Evolutionary conservation across 1,139 yeast genomes (phyloP).

Genomic region (Hemisphaericaspora lyxosophila): DNA sequence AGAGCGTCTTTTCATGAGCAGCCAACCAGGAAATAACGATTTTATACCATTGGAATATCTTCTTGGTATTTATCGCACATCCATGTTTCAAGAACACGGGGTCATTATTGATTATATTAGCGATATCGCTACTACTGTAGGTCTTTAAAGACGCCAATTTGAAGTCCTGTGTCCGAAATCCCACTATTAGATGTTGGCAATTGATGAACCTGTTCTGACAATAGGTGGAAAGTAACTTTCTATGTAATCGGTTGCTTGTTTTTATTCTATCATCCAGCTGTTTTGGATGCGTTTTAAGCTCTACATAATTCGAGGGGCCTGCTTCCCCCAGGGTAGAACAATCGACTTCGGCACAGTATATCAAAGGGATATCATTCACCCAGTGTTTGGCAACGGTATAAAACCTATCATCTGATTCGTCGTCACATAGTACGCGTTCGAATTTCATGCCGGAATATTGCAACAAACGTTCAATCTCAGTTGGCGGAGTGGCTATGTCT

Average conservation of each 20-base stretch:
- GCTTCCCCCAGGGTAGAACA: conserved; percentile 12
- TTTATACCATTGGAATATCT: conserved; percentile 20
- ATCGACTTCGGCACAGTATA: conserved; percentile 28
- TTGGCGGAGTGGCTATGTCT: conserved; percentile 4
- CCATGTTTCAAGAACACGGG: conserved; percentile 16
- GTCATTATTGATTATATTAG: conserved; percentile 12
- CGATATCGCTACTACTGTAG: conserved; percentile 18
- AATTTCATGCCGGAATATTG: conserved; percentile 26
- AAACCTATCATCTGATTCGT: conserved; percentile 11
- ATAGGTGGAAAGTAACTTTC: conserved; percentile 20
- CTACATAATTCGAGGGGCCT: conserved; percentile 20
- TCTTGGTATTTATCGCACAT: conserved; percentile 15
- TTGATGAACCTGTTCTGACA: conserved; percentile 24
- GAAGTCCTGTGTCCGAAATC: conserved; percentile 21
- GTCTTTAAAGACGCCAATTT: conserved; percentile 20
- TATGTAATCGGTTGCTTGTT: conserved; percentile 13
- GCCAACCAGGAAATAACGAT: conserved; percentile 17
- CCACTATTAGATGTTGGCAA: conserved; percentile 20
- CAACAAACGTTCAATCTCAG: conserved; percentile 10
- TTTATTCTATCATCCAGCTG: conserved; percentile 10
- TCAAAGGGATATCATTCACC: conserved; percentile 14
- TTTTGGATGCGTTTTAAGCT: conserved; percentile 23
- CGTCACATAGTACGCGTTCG: conserved; percentile 21
- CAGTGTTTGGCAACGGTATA: conserved; percentile 20
- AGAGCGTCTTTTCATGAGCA: conserved; percentile 2